Evolutionary conservation across 257 asterid genomes (phyloP), one percentile per base, ranked within the genome.

Genomic region (Solanum pimpinellifolium): DNA sequence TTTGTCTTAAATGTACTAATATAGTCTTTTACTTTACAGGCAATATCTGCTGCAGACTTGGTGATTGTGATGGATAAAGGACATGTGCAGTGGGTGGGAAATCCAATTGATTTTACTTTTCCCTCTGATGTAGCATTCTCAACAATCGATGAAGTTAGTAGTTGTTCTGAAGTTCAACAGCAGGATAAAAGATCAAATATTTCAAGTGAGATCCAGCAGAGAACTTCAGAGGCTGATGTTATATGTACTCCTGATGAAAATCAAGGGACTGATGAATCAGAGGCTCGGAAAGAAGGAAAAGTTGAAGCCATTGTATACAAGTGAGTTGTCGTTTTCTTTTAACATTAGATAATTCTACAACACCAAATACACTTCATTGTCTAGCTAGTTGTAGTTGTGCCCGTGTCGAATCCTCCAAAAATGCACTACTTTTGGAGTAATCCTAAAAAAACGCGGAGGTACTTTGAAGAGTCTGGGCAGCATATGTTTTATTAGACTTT

Each of bases 41-140:
- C 99, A 88, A 93, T 97, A 90, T 85, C 90, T 88, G 68, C 91
- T 87, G 95, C 98, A 78, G 97, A 95, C 88, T 87, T 92, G 90
- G 95, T 97, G 47, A 92, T 95, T 73, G 93, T 94, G 91, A 93
- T 97, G 98, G 98, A 95, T 86, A 94, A 93, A 88, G 99, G 99
- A 80, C 92, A 35, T 35, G 91, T 95, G 87, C 93, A 93, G 84
- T 97, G 96, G 95, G 90, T 90, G 86, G 99, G 99, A 89, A 92
- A 92, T 88, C 96, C 98, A 89, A 66, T 89, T 27, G 93, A 93
- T 88, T 91, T 94, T 46, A 88, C 92, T 29, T 68, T 92, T 77
- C 84, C 95, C 44, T 90, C 98, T 83, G 89, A 90, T 92, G 86
- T 91, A 60, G 90, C 96, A 78, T 88, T 89, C 88, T 89, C 94